These are phyloP conservation scores for Flaveria bidentis DNA, from an alignment of 129 eudicot genomes.

Conservation along the genomic window DNA sequence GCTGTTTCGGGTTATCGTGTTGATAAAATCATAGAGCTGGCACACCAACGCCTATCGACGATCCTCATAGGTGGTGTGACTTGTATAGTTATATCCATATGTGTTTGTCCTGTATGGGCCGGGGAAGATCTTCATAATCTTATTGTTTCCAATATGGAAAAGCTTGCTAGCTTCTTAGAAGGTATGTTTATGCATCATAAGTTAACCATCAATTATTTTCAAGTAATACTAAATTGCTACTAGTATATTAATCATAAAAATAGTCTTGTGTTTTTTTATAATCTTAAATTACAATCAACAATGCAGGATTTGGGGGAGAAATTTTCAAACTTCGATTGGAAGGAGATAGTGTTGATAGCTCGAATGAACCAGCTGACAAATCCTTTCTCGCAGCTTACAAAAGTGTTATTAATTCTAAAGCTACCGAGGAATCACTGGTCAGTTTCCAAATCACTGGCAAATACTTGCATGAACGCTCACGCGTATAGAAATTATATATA, in stretches of 20 bases:
- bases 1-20: slow-evolving; percentile 60
- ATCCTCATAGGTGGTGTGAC: slow-evolving; percentile 57
- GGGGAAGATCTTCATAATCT: slow-evolving; percentile 75
- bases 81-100: slow-evolving; percentile 49
- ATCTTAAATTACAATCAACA: background rate
- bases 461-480: background rate
- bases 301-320: slow-evolving; percentile 52
- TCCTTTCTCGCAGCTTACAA: slow-evolving; percentile 43
- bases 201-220: no score
- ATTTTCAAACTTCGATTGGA: slow-evolving; percentile 18
- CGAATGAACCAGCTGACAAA: slow-evolving; percentile 19
- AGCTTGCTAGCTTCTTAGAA: slow-evolving; percentile 57
- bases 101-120: slow-evolving; percentile 78
- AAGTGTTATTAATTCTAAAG: slow-evolving; percentile 66
- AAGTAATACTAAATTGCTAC: background rate
- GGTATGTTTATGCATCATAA: slow-evolving; percentile 39
- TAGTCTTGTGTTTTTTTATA: background rate
- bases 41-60: slow-evolving; percentile 58
- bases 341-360: slow-evolving; percentile 16
- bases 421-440: slow-evolving; percentile 65
- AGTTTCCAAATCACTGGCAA: slow-evolving; percentile 11
- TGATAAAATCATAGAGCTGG: slow-evolving; percentile 54
- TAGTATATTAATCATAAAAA: background rate
- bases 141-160: slow-evolving; percentile 51
- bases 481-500: no score